phyloP scores from a whole-genome alignment of 108 stramenopile species.

The Seminavis robusta region DNA sequence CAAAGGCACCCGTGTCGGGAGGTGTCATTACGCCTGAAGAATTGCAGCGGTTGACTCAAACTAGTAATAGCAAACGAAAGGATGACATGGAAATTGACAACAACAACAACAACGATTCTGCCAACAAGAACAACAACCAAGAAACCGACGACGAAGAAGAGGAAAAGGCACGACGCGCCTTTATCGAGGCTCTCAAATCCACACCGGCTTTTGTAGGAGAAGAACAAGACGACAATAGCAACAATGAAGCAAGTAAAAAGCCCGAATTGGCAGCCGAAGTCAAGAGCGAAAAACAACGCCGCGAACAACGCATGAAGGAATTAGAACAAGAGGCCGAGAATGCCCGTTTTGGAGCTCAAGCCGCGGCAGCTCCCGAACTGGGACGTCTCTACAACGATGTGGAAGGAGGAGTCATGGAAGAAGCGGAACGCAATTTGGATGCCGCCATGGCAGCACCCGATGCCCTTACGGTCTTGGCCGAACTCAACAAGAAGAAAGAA shows the following conservation, averaged over 20 bases:
- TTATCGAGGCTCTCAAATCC: constrained; percentile 74
- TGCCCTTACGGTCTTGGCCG: constrained; percentile 88
- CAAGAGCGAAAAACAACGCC: constrained; percentile 75
- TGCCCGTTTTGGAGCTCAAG: constrained; percentile 45
- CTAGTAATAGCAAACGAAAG: constrained; percentile 7
- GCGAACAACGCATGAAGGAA: constrained; percentile 61
- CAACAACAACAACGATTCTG: constrained; percentile 17
- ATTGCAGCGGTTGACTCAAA: constrained; percentile 31
- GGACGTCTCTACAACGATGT: constrained; percentile 79
- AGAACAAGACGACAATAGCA: constrained; percentile 22
- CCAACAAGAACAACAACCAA: constrained; percentile 1
- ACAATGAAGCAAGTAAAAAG: constrained; percentile 31
- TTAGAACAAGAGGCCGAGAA: constrained; percentile 69
- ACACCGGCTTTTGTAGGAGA: constrained; percentile 15
- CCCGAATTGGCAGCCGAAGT: constrained; percentile 58
- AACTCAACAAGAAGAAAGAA: constrained; percentile 93
- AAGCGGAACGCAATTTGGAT: constrained; percentile 81
- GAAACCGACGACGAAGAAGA: constrained; percentile 70
- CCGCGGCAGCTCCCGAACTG: constrained; percentile 54
- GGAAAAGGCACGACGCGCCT: constrained; percentile 72
- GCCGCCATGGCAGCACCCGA: constrained; percentile 76
- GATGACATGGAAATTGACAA: too few species aligned
- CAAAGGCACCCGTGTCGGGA: constrained; percentile 29
- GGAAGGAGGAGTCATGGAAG: constrained; percentile 91
- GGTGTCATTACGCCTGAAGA: constrained; percentile 41